Conservation (phyloP, 1,284 basidiomycete species). For the Schizophyllum commune region DNA sequence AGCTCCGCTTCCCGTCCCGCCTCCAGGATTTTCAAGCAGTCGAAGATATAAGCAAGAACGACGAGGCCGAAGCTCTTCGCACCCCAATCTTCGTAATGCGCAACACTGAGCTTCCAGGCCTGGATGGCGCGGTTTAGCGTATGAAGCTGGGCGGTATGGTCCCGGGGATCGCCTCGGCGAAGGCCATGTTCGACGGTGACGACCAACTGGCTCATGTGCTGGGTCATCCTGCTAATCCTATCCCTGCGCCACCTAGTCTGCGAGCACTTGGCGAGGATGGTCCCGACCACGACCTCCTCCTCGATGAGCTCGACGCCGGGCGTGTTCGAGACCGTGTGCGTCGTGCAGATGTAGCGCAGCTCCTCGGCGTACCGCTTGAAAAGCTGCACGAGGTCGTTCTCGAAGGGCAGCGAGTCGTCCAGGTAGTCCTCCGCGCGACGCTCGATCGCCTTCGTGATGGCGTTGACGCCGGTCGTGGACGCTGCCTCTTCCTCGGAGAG, state of each 20-base stretch:
- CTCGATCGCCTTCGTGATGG: not conserved
- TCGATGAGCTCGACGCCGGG: constrained; percentile 52
- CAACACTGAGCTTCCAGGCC: constrained; percentile 50
- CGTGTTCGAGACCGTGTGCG: constrained; percentile 55
- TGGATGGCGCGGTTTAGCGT: constrained; percentile 48
- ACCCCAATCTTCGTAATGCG: constrained; percentile 41
- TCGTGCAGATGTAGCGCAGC: constrained; percentile 59
- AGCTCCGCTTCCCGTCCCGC: not conserved
- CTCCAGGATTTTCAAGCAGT: constrained; percentile 43
- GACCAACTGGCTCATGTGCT: constrained; percentile 49
- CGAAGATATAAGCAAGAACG: constrained; percentile 49
- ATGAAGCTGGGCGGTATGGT: not conserved
- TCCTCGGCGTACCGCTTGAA: constrained; percentile 55
- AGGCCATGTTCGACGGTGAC: constrained; percentile 26
- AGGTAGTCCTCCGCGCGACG: constrained; percentile 36
- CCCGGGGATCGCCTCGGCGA: constrained; percentile 22
- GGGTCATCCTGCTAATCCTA: constrained; percentile 54
- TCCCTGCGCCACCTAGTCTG: constrained; percentile 53
- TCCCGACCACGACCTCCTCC: constrained; percentile 66
- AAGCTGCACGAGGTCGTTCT: constrained; percentile 26
- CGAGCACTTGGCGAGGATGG: constrained; percentile 59
- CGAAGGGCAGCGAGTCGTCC: constrained; percentile 26
- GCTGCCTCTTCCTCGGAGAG: constrained; percentile 13
- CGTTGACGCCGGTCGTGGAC: constrained; percentile 2
- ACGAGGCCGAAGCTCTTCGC: constrained; percentile 63